Evolutionary conservation across 164 flowering plant species (phyloP).

Genomic region (Brasenia schreberi): DNA sequence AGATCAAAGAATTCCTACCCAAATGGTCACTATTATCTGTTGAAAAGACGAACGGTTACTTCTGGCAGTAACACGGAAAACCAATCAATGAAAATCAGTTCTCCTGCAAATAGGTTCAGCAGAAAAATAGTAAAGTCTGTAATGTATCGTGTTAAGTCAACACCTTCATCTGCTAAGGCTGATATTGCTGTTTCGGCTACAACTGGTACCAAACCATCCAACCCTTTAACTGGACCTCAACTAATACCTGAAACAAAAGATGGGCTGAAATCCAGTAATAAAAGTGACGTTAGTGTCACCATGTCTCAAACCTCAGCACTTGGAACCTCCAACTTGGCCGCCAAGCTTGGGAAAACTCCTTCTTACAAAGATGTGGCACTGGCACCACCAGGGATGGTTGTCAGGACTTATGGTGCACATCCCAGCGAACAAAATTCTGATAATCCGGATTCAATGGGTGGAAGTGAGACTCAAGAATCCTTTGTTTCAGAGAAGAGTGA

Average conservation of each 20-base stretch:
- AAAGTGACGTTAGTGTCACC: background rate
- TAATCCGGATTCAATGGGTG: slow-evolving; percentile 15
- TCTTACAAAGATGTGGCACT: slow-evolving; percentile 97
- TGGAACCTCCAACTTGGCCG: slow-evolving; percentile 5
- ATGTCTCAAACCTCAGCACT: slow-evolving; percentile 9
- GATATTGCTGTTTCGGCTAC: slow-evolving; percentile 16
- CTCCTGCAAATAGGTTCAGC: slow-evolving; percentile 49
- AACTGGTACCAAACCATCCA: slow-evolving; percentile 16
- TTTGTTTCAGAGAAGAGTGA: background rate
- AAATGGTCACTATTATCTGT: slow-evolving; percentile 41
- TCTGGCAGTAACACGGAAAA: slow-evolving; percentile 51
- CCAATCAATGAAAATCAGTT: slow-evolving; percentile 31
- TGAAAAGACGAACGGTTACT: slow-evolving; percentile 46
- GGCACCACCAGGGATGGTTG: slow-evolving; percentile 85
- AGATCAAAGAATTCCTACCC: slow-evolving; percentile 31
- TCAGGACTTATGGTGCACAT: slow-evolving; percentile 36
- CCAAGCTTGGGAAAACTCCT: slow-evolving; percentile 68
- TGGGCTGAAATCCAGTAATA: background rate
- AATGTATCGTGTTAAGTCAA: slow-evolving; percentile 75
- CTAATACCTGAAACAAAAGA: slow-evolving; percentile 12
- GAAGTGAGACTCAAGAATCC: slow-evolving; percentile 17
- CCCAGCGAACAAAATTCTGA: slow-evolving; percentile 23
- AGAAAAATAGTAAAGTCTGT: slow-evolving; percentile 66
- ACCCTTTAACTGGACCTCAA: slow-evolving; percentile 22
- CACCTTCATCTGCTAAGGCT: slow-evolving; percentile 37